A percentile compares a stretch with the other conserved stretches of the same genome.
These are phyloP conservation scores for Saccharomycopsis schoenii DNA, from an alignment of 805 yeast genomes.

Conservation along the genomic window DNA sequence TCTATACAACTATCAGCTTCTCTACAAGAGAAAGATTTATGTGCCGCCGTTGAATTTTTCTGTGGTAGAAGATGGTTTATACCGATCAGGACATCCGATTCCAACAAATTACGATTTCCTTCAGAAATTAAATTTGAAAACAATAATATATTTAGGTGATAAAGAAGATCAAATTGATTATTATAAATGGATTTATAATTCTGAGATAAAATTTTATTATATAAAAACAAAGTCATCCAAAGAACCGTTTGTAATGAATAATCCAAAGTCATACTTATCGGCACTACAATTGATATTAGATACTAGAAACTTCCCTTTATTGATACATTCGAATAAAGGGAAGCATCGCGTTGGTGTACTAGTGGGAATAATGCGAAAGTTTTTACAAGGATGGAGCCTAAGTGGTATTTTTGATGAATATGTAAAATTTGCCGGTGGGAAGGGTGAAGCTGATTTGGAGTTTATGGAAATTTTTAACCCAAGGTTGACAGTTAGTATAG, in stretches of 20 bases:
- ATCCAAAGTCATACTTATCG: constrained; percentile 42
- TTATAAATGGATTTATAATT: constrained; percentile 51
- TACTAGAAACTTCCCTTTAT: constrained; percentile 70
- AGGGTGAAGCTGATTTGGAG: constrained; percentile 85
- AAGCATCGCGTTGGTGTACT: constrained; percentile 91
- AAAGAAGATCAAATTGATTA: constrained; percentile 58
- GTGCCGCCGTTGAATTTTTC: constrained; percentile 93
- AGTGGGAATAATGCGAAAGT: constrained; percentile 82
- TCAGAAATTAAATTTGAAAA: constrained; percentile 54
- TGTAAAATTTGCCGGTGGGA: constrained; percentile 85
- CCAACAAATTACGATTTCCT: constrained; percentile 76
- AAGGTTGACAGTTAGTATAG: constrained; percentile 36
- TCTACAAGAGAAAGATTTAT: constrained; percentile 22
- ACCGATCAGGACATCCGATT: constrained; percentile 91
- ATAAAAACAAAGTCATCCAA: constrained; percentile 63
- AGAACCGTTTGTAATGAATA: constrained; percentile 58
- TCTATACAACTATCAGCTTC: not conserved
- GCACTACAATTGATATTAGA: constrained; percentile 51
- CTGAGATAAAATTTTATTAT: constrained; percentile 45
- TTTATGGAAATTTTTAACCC: constrained; percentile 80
- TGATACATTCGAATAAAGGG: constrained; percentile 94
- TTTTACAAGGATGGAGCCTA: constrained; percentile 86
- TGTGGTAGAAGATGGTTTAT: constrained; percentile 77
- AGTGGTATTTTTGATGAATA: constrained; percentile 93
- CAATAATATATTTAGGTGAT: constrained; percentile 80